Evolutionary conservation across 1,284 basidiomycete genomes (phyloP).

Genomic region (Neonothopanus nambi): DNA sequence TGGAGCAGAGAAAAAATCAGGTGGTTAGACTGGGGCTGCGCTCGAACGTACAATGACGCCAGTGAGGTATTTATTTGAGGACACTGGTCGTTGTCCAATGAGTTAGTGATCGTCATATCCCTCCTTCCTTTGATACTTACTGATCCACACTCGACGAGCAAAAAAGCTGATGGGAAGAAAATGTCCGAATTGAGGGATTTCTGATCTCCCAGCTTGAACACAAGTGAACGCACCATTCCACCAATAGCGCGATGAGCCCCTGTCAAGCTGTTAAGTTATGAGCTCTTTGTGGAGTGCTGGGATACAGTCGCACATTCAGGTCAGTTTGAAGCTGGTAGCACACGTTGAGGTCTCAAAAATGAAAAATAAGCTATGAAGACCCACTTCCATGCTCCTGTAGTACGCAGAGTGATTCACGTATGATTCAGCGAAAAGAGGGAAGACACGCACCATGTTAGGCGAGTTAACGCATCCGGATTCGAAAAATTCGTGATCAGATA

Average conservation of each 20-base stretch:
- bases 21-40: background rate
- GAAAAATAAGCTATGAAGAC: conserved; percentile 14
- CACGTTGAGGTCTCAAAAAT: background rate
- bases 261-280: conserved; percentile 11
- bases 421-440: background rate
- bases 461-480: conserved; percentile 31
- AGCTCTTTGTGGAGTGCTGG: background rate
- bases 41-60: conserved; percentile 32
- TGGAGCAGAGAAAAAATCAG: conserved; percentile 18
- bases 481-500: conserved; percentile 39
- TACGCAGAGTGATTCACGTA: background rate
- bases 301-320: conserved; percentile 35
- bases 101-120: conserved; percentile 1
- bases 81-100: conserved; percentile 34
- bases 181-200: background rate
- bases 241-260: conserved; percentile 45
- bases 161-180: conserved; percentile 37
- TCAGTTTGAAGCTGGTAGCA: conserved; percentile 41
- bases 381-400: conserved; percentile 44
- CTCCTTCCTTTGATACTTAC: conserved; percentile 25
- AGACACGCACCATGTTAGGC: conserved; percentile 34
- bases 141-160: conserved; percentile 43
- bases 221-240: conserved; percentile 36
- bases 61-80: conserved; percentile 34
- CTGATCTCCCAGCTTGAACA: background rate